phyloP scores from a whole-genome alignment of 2,329 filamentous ascomycete species.

The Talaromyces sp. region DNA sequence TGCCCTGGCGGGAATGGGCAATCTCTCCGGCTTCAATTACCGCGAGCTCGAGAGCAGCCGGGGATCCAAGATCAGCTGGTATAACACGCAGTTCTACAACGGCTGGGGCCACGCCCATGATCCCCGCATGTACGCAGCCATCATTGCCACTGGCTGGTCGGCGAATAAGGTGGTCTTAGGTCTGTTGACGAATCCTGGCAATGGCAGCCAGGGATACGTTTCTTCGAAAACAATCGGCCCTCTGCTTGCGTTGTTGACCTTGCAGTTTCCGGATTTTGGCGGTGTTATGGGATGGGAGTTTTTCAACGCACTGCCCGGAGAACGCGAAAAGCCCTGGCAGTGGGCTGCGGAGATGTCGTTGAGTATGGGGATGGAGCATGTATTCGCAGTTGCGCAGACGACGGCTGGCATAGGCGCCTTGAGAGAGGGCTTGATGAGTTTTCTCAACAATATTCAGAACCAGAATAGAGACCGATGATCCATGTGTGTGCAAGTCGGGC shows the following conservation, averaged over 20 bases:
- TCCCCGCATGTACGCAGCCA: constrained; percentile 38
- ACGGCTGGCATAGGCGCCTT: constrained; percentile 24
- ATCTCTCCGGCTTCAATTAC: constrained; percentile 80
- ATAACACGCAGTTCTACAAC: constrained; percentile 91
- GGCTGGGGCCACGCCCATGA: constrained; percentile 70
- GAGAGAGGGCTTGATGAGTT: constrained; percentile 26
- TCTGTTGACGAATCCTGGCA: constrained; percentile 71
- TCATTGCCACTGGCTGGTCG: constrained; percentile 59
- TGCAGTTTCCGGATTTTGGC: constrained; percentile 66
- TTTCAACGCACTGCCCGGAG: constrained; percentile 73
- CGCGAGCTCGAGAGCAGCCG: constrained; percentile 64
- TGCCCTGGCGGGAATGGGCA: constrained; percentile 58
- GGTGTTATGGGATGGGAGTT: constrained; percentile 96
- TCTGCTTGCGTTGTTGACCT: constrained; percentile 54
- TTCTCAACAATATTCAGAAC: constrained; percentile 19
- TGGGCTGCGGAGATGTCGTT: constrained; percentile 69
- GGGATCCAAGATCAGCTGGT: constrained; percentile 69
- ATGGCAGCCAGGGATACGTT: constrained; percentile 63
- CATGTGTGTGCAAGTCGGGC: background rate
- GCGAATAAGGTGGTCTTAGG: constrained; percentile 73
- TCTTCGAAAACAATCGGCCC: constrained; percentile 53
- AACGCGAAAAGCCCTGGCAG: constrained; percentile 61
- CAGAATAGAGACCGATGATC: constrained; percentile 22
- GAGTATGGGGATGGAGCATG: constrained; percentile 39
- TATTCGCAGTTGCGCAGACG: constrained; percentile 30